phyloP scores from a whole-genome alignment of 139 green algal species.

The Chlamydomonas sp. region DNA sequence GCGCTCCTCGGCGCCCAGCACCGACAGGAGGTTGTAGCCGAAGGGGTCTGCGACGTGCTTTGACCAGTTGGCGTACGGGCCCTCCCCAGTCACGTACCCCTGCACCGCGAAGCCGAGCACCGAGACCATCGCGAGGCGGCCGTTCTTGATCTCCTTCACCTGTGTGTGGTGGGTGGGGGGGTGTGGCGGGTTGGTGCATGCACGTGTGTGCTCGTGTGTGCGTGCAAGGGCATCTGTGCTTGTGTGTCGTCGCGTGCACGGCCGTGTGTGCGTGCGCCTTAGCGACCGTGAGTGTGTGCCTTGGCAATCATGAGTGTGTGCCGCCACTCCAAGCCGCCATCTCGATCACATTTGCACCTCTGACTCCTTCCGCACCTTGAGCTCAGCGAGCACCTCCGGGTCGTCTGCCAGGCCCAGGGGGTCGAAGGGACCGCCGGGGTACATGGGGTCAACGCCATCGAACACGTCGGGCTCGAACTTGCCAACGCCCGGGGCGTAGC shows the following conservation, averaged over 20 bases:
- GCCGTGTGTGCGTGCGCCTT: no score
- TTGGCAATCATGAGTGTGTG: no score
- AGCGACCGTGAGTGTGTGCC: no score
- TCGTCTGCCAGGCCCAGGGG: constrained; percentile 88
- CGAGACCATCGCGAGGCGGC: constrained; percentile 85
- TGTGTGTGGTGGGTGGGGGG: no score
- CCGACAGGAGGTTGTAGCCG: constrained; percentile 88
- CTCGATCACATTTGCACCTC: no score
- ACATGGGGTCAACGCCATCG: constrained; percentile 80
- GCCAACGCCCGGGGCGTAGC: constrained; percentile 80
- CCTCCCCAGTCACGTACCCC: constrained; percentile 84
- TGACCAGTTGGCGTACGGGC: constrained; percentile 90
- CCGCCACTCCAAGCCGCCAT: no score
- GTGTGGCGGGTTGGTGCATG: no score
- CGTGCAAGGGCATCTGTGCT: no score
- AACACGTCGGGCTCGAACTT: constrained; percentile 87
- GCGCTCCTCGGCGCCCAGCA: constrained; percentile 71
- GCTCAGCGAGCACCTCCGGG: constrained; percentile 81
- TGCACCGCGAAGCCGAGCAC: constrained; percentile 78
- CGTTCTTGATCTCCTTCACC: constrained; percentile 99
- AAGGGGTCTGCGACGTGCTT: constrained; percentile 93
- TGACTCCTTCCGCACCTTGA: no score
- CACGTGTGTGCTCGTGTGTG: no score
- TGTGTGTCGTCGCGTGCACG: no score
- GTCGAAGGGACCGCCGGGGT: constrained; percentile 95